phyloP scores from a whole-genome alignment of 352 stramenopile species.

The Phytopythium vexans region DNA sequence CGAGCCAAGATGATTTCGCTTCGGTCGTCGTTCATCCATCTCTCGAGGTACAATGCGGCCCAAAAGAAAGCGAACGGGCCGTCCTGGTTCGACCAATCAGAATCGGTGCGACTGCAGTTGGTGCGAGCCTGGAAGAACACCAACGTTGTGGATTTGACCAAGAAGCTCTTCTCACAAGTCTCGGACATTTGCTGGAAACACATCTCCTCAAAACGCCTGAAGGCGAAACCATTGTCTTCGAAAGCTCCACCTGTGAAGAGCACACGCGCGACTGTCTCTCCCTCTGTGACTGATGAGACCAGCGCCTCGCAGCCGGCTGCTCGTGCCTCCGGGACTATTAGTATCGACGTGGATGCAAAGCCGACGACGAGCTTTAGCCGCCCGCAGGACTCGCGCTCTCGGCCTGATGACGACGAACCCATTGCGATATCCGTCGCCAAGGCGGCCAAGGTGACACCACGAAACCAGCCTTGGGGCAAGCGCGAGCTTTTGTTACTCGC shows the following conservation, averaged over 20 bases:
- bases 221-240: not conserved
- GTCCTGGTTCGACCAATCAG: conserved; percentile 26
- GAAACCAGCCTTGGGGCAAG: conserved; percentile 17
- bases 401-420: not conserved
- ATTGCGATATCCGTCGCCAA: too few species aligned
- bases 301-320: too few species aligned
- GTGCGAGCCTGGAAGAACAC: conserved; percentile 28
- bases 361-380: not conserved
- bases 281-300: too few species aligned
- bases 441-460: not conserved
- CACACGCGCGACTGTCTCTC: too few species aligned
- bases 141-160: conserved; percentile 26
- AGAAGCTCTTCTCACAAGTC: conserved; percentile 17
- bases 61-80: conserved; percentile 13
- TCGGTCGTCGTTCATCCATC: conserved; percentile 23
- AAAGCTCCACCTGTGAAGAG: too few species aligned
- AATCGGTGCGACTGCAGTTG: conserved; percentile 17
- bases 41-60: conserved; percentile 19
- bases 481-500: conserved; percentile 27
- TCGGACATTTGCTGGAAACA: not conserved
- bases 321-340: too few species aligned
- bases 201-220: not conserved
- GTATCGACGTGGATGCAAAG: too few species aligned
- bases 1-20: conserved; percentile 43
- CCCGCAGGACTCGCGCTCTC: not conserved